Base-by-base conservation (phyloP, 1,284 basidiomycete species). In the Cryptococcus sp. region DNA sequence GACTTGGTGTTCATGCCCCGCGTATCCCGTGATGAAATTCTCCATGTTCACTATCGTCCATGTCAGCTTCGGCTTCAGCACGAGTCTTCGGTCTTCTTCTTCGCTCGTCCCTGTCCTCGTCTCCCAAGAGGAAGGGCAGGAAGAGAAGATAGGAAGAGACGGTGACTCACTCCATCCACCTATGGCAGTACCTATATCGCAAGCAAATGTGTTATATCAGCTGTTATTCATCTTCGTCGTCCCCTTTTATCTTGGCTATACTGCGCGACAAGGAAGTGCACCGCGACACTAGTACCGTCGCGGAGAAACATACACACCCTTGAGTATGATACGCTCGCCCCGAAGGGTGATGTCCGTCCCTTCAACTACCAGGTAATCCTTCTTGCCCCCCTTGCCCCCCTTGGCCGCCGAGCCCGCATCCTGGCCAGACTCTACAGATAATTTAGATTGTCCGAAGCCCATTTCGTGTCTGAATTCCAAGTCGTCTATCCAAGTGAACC, bases 1-100 rank as follows among this genome's bases (percentile, higher is more conserved):
- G 53, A 89, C 85, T 72, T 86, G 85, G 70, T 81, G 39, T 52
- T 72, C 71, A 52, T 75, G 70, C 16, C 71, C 72, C 0, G 75
- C 63, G 57, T 69, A 77, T 5, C 75, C 75, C n/a, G 63, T 76
- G 60, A 73, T 77, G 58, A 77, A 77, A 66, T 72, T 75, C 58
- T 76, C 73, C 76, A 77, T 76, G 67, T 75, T 75, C 73, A 76
- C 70, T 71, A 23, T 30, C 4, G 47, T 10, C 20, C n/a, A 35
- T 23, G 17, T 30, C 38, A 17, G 5, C 20, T 25, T 25, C 25
- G 6, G 25, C 25, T 25, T 25, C 25, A 25, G 25, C 25, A 25
- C 25, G 3, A 25, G 25, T 25, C 25, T 25, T 25, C 35, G 5
- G 8, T 41, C 5, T 13, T 17, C 11, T 3, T 7, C 15, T 13